Evolutionary conservation across 2,329 filamentous ascomycete species (phyloP).

Genomic region (Colletotrichum caudatum): DNA sequence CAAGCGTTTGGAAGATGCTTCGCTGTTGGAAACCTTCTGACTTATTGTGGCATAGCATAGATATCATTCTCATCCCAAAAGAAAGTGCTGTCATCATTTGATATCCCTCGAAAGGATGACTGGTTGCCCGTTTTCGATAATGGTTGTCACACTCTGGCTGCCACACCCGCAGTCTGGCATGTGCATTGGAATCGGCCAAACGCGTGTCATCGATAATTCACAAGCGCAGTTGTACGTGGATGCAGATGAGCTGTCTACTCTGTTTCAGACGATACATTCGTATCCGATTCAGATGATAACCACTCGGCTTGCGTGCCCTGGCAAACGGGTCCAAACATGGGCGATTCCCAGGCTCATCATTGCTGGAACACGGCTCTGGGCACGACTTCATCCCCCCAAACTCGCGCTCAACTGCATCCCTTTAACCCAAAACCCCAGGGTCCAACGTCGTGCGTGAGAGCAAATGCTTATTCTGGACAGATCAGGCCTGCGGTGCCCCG

Average conservation of each 20-base stretch:
- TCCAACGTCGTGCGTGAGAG: background rate
- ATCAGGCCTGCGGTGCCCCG: constrained; percentile 2
- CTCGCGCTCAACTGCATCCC: constrained; percentile 11
- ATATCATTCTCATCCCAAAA: background rate
- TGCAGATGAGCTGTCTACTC: constrained; percentile 1
- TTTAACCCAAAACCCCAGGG: background rate
- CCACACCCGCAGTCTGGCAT: constrained; percentile 17
- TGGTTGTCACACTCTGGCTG: constrained; percentile 34
- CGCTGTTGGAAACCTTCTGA: constrained; percentile 17
- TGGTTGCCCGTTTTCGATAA: constrained; percentile 11
- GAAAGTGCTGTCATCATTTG: constrained; percentile 26
- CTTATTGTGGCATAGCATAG: constrained; percentile 23
- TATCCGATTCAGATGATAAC: constrained; percentile 26
- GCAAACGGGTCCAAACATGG: constrained; percentile 9
- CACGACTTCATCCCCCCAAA: constrained; percentile 25
- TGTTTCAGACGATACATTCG: constrained; percentile 9
- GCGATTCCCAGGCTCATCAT: constrained; percentile 13
- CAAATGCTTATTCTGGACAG: constrained; percentile 6
- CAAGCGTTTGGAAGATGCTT: constrained; percentile 22
- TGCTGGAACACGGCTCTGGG: constrained; percentile 11
- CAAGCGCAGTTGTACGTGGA: background rate
- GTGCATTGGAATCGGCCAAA: constrained; percentile 14
- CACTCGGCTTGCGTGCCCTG: constrained; percentile 32
- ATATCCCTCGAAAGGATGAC: constrained; percentile 19
- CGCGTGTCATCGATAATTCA: constrained; percentile 28